Evolutionary conservation across 2,329 filamentous ascomycete genomes (phyloP).

Genomic region (Cladorrhinum sp.): DNA sequence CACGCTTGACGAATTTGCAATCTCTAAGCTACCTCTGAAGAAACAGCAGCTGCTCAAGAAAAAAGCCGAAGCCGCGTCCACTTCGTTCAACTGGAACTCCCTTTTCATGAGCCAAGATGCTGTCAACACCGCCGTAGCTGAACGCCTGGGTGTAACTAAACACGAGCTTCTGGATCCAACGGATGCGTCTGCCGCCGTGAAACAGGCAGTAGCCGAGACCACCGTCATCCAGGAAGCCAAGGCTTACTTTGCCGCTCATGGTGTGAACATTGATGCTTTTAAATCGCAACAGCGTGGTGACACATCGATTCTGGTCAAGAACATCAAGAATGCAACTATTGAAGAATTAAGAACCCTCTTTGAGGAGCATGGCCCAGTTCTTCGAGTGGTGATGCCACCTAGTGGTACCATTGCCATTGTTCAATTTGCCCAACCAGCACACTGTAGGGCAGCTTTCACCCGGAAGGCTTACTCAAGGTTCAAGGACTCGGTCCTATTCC

Average conservation of each 20-base stretch:
- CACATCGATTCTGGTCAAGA: constrained; percentile 86
- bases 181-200: constrained; percentile 88
- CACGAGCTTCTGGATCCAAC: constrained; percentile 93
- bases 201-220: constrained; percentile 95
- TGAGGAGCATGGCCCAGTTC: constrained; percentile 79
- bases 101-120: constrained; percentile 98
- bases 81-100: constrained; percentile 96
- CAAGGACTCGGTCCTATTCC: constrained; percentile 84
- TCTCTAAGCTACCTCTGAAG: constrained; percentile 90
- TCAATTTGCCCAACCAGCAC: constrained; percentile 74
- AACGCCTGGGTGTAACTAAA: constrained; percentile 84
- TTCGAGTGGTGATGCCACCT: constrained; percentile 85
- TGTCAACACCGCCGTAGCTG: constrained; percentile 84
- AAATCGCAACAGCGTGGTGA: constrained; percentile 82
- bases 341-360: constrained; percentile 80
- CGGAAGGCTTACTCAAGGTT: constrained; percentile 85
- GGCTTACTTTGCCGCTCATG: constrained; percentile 80
- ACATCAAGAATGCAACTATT: constrained; percentile 78
- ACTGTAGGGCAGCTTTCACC: constrained; percentile 80
- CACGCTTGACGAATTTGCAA: constrained; percentile 79
- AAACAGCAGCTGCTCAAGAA: constrained; percentile 89
- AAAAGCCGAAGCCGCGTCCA: constrained; percentile 73
- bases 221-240: constrained; percentile 96
- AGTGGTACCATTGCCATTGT: constrained; percentile 91
- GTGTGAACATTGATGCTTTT: constrained; percentile 89